These are phyloP conservation scores for Lathyrus aphaca DNA, from an alignment of 306 rosid genomes.

Conservation along the genomic window DNA sequence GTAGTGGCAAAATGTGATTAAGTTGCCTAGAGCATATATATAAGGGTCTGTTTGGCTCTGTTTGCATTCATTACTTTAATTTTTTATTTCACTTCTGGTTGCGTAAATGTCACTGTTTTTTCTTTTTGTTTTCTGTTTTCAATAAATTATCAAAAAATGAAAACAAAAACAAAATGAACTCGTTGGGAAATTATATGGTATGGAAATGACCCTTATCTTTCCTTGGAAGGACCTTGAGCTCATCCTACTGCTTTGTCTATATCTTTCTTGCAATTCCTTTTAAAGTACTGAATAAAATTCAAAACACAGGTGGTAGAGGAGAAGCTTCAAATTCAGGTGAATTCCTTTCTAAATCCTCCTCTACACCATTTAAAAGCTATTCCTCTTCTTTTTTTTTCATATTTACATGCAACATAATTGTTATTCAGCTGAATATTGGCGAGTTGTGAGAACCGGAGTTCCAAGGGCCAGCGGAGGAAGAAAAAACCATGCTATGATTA, in stretches of 20 bases:
- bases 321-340: slow-evolving; percentile 56
- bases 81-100: neutral
- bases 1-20: neutral
- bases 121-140: neutral
- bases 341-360: slow-evolving; percentile 19
- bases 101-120: neutral
- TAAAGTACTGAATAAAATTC: slow-evolving; percentile 34
- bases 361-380: neutral
- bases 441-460: slow-evolving; percentile 73
- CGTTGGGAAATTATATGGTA: slow-evolving; percentile 43
- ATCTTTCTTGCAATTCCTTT: slow-evolving; percentile 16
- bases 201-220: slow-evolving; percentile 32
- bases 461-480: slow-evolving; percentile 64
- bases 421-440: slow-evolving; percentile 51
- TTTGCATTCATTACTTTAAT: too few relatives aligned
- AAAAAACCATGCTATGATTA: slow-evolving; percentile 55
- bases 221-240: slow-evolving; percentile 24
- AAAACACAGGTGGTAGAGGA: slow-evolving; percentile 57
- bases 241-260: neutral
- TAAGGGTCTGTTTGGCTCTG: neutral
- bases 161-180: slow-evolving; percentile 38
- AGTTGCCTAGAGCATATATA: neutral
- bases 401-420: slow-evolving; percentile 18
- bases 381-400: slow-evolving; percentile 14
- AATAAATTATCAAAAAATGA: neutral